Percentiles rank a stretch among this genome's conserved stretches.
Conservation (phyloP, 805 yeast genomes). For the Starmerella floris region DNA sequence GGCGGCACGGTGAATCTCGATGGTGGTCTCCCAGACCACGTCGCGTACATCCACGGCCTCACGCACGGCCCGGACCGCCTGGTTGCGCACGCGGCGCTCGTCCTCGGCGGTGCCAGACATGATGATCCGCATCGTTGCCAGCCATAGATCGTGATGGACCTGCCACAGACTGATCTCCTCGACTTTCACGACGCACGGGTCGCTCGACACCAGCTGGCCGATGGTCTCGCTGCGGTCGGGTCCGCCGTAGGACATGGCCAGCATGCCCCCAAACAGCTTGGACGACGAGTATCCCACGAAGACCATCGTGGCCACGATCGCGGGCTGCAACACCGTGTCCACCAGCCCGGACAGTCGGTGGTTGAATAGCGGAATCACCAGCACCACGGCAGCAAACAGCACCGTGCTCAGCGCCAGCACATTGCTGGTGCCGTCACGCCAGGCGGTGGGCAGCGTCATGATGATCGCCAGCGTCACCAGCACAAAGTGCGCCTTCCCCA, state of each 20-base stretch:
- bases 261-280: slow-evolving; percentile 32
- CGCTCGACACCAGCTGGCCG: slow-evolving; percentile 19
- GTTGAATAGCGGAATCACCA: slow-evolving; percentile 25
- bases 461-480: slow-evolving; percentile 3
- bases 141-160: slow-evolving; percentile 33
- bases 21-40: slow-evolving; percentile 28
- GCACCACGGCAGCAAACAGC: slow-evolving; percentile 24
- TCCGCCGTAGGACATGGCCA: slow-evolving; percentile 33
- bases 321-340: slow-evolving; percentile 29
- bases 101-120: slow-evolving; percentile 27
- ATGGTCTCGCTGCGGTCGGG: slow-evolving; percentile 26
- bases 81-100: slow-evolving; percentile 25
- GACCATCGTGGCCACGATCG: slow-evolving; percentile 31
- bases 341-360: slow-evolving; percentile 19
- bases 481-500: not conserved
- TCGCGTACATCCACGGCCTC: slow-evolving; percentile 21
- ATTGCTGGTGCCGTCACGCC: slow-evolving; percentile 9
- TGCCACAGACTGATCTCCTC: slow-evolving; percentile 31
- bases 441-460: slow-evolving; percentile 6
- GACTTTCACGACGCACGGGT: slow-evolving; percentile 24
- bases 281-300: slow-evolving; percentile 31
- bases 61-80: slow-evolving; percentile 22
- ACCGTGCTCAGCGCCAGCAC: slow-evolving; percentile 21
- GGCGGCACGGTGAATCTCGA: slow-evolving; percentile 25
- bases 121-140: slow-evolving; percentile 28